Conservation (phyloP, 768 basidiomycete species). For the Strobilomyces confusus region DNA sequence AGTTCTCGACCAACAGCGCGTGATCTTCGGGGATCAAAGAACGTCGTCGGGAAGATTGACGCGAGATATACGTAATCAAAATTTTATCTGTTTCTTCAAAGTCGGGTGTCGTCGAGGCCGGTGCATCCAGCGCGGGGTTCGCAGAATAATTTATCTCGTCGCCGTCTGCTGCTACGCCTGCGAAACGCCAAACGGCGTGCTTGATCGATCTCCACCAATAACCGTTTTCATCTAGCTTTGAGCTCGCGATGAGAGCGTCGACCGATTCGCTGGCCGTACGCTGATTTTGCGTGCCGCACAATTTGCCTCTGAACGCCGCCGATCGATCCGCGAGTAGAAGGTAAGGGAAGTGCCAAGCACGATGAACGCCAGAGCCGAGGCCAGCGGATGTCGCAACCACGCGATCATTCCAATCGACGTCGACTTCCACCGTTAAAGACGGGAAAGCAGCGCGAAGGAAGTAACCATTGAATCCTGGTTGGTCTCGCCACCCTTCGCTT, state of each 20-base stretch:
- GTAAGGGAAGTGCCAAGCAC: constrained; percentile 69
- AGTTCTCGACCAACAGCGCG: constrained; percentile 44
- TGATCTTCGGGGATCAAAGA: constrained; percentile 57
- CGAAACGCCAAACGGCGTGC: constrained; percentile 61
- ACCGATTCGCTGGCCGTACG: constrained; percentile 70
- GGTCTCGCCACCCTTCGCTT: constrained; percentile 67
- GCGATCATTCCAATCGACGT: constrained; percentile 72
- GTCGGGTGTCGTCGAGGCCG: constrained; percentile 7
- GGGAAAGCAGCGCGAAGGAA: constrained; percentile 75
- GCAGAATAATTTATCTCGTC: constrained; percentile 31
- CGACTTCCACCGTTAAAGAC: constrained; percentile 59
- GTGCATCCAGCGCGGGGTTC: not conserved
- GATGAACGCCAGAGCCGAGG: constrained; percentile 26
- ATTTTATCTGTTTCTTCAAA: constrained; percentile 45
- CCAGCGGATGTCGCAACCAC: constrained; percentile 27
- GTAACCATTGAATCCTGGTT: constrained; percentile 72
- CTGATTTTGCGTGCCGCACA: constrained; percentile 63
- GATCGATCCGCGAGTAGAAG: constrained; percentile 71
- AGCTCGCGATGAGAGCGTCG: constrained; percentile 43
- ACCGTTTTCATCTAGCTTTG: constrained; percentile 33
- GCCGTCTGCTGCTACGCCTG: constrained; percentile 43
- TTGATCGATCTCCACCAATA: constrained; percentile 82
- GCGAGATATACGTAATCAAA: constrained; percentile 69
- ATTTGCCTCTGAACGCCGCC: constrained; percentile 64
- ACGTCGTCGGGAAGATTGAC: constrained; percentile 50